A percentile compares a stretch with the other conserved stretches of the same genome.
Conservation (phyloP, 331 rosid species). For the Dryas integrifolia region DNA sequence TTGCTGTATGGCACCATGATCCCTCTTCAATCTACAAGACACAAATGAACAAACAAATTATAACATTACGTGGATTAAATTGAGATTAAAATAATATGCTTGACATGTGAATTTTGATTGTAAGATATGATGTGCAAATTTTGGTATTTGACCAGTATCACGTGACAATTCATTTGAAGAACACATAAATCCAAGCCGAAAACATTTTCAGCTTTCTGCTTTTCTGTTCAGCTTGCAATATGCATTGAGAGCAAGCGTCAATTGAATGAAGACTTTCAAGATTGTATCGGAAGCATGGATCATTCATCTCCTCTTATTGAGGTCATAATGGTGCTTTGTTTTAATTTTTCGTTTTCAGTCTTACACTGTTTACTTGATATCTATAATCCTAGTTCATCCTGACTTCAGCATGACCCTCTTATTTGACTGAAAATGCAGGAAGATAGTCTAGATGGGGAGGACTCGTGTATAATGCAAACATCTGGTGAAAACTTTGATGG, state of each 20-base stretch:
- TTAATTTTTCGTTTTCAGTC: constrained; percentile 18
- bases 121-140: constrained; percentile 3
- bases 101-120: not conserved
- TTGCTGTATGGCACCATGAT: not conserved
- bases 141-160: not conserved
- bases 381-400: not conserved
- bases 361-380: constrained; percentile 1
- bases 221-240: constrained; percentile 72
- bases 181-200: constrained; percentile 16
- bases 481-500: constrained; percentile 49
- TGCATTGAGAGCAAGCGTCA: constrained; percentile 78
- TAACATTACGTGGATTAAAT: constrained; percentile 4
- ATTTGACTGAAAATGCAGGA: constrained; percentile 54
- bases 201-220: constrained; percentile 20
- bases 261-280: constrained; percentile 75
- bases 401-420: constrained; percentile 26
- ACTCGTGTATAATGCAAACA: constrained; percentile 41
- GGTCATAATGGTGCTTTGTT: constrained; percentile 40
- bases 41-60: not conserved
- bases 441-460: constrained; percentile 49
- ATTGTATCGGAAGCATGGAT: constrained; percentile 79
- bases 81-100: constrained; percentile 1
- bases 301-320: constrained; percentile 50
- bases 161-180: not conserved
- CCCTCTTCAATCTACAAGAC: constrained; percentile 1